A percentile compares a stretch with the other conserved stretches of the same genome.
These are phyloP conservation scores for Acanthamoeba healyi DNA, from an alignment of 208 protist genomes.

Conservation along the genomic window DNA sequence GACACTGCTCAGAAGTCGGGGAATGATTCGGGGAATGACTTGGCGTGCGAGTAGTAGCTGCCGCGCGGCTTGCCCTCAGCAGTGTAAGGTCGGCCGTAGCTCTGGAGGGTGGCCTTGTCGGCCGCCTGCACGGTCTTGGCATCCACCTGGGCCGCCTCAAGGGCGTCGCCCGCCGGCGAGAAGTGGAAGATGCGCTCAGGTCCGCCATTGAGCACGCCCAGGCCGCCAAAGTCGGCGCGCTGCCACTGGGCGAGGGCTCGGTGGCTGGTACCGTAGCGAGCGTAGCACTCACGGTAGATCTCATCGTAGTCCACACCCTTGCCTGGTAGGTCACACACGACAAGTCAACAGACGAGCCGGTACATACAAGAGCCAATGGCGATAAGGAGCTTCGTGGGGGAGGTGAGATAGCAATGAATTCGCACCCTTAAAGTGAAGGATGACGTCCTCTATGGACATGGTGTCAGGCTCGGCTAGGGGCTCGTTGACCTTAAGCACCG, in stretches of 20 bases:
- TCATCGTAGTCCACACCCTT: constrained; percentile 87
- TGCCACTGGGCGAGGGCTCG: constrained; percentile 83
- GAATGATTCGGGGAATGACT: constrained; percentile 21
- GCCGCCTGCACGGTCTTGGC: constrained; percentile 77
- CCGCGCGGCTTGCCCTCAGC: constrained; percentile 79
- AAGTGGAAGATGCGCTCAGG: constrained; percentile 71
- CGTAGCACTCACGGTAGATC: constrained; percentile 82
- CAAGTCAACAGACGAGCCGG: constrained; percentile 80
- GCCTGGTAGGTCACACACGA: constrained; percentile 13
- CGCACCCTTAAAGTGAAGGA: neutral
- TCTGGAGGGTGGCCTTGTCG: constrained; percentile 90
- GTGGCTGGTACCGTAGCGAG: constrained; percentile 81
- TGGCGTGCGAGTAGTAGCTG: constrained; percentile 83
- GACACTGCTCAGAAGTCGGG: neutral
- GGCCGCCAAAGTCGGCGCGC: constrained; percentile 80
- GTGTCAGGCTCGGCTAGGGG: constrained; percentile 43
- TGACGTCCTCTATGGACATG: constrained; percentile 76
- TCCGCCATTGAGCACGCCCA: constrained; percentile 46
- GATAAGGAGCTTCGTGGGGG: neutral
- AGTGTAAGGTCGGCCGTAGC: constrained; percentile 87
- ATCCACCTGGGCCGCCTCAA: neutral
- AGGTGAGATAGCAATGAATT: constrained; percentile 9
- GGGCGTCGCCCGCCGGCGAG: neutral
- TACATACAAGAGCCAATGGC: too few relatives aligned
- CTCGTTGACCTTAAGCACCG: constrained; percentile 70